phyloP scores from a whole-genome alignment of 805 yeast species.

The Cyberlindnera bimundalis region DNA sequence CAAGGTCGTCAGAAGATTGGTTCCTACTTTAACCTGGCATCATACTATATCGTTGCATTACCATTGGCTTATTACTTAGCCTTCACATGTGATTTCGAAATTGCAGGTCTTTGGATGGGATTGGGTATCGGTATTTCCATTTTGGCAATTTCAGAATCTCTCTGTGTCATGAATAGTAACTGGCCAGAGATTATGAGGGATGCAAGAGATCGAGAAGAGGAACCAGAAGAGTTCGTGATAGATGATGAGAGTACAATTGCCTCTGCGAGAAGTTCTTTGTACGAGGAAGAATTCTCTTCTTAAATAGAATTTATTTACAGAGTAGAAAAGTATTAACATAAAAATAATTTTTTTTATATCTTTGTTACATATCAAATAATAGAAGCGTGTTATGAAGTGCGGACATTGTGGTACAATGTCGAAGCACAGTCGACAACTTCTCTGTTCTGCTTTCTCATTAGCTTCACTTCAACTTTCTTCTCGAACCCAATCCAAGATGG shows the following conservation, averaged over 20 bases:
- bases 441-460: constrained; percentile 19
- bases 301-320: neutral
- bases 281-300: constrained; percentile 6
- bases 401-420: constrained; percentile 4
- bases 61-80: constrained; percentile 65
- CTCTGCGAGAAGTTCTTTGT: constrained; percentile 7
- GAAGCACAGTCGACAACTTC: constrained; percentile 5
- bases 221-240: constrained; percentile 24
- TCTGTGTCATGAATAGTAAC: constrained; percentile 44
- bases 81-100: constrained; percentile 41
- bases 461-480: constrained; percentile 37
- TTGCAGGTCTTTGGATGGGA: constrained; percentile 74
- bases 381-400: neutral
- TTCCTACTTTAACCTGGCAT: constrained; percentile 62
- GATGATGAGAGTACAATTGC: constrained; percentile 29
- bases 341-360: too few species aligned
- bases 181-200: constrained; percentile 48
- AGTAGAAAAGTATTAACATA: too few species aligned
- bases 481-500: constrained; percentile 52
- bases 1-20: constrained; percentile 76
- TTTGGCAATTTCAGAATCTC: constrained; percentile 47
- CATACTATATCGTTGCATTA: constrained; percentile 67
- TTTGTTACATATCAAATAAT: too few species aligned
- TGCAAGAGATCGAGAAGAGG: constrained; percentile 29
- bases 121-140: constrained; percentile 60